Evolutionary conservation across 2,329 filamentous ascomycete genomes (phyloP).

Genomic region (Fusarium chlamydosporum): DNA sequence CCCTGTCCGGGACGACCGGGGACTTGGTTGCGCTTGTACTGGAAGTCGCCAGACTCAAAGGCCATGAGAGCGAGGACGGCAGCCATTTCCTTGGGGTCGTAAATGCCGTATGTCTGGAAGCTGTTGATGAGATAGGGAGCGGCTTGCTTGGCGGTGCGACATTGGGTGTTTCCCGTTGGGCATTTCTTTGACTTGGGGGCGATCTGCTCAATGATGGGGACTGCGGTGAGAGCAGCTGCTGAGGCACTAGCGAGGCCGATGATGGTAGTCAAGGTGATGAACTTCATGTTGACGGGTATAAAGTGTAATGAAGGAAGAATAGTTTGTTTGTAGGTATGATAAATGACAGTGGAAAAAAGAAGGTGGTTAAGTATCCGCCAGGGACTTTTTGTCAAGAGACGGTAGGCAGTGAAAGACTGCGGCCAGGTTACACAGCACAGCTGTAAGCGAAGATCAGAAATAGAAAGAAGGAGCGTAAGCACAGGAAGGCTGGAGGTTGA

Average conservation of each 20-base stretch:
- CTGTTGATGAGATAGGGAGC: conserved; percentile 69
- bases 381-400: conserved; percentile 16
- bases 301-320: neutral
- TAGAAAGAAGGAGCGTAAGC: conserved; percentile 18
- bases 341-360: neutral
- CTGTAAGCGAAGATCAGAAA: conserved; percentile 13
- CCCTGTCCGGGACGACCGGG: conserved; percentile 76
- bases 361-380: conserved; percentile 28
- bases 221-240: conserved; percentile 48
- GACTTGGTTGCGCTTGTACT: conserved; percentile 76
- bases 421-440: conserved; percentile 4
- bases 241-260: conserved; percentile 40
- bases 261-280: conserved; percentile 43
- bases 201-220: conserved; percentile 65
- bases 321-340: neutral
- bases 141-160: conserved; percentile 74
- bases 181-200: conserved; percentile 71
- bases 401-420: conserved; percentile 14
- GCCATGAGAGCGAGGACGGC: conserved; percentile 79
- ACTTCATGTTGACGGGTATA: conserved; percentile 47
- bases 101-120: conserved; percentile 71
- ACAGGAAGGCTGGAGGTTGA: conserved; percentile 1
- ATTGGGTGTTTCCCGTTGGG: conserved; percentile 67
- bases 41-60: conserved; percentile 78
- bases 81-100: conserved; percentile 71